Percentiles rank a stretch among this genome's conserved stretches.
Evolutionary conservation across 1,139 yeast species (phyloP).

Genomic region (Geotrichum cucujoidarum): DNA sequence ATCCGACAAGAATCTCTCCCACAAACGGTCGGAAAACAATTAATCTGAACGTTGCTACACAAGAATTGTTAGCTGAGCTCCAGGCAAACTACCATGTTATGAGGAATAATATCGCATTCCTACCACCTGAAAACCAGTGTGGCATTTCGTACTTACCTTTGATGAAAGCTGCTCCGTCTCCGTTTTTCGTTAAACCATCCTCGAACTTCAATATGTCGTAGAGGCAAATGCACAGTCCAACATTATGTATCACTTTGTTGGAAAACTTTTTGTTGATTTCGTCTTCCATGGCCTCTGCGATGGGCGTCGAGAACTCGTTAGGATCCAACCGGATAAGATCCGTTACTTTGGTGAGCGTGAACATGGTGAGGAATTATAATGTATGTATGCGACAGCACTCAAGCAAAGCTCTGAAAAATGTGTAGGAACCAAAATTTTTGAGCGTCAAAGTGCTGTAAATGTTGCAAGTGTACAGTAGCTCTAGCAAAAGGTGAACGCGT

Average conservation of each 20-base stretch:
- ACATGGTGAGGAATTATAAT: too few species aligned
- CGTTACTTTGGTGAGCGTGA: conserved; percentile 68
- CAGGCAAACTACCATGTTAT: not conserved
- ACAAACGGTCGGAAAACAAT: conserved; percentile 89
- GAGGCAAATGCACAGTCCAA: conserved; percentile 78
- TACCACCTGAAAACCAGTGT: too few species aligned
- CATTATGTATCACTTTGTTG: conserved; percentile 67
- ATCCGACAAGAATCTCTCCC: conserved; percentile 91
- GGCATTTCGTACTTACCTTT: conserved; percentile 36
- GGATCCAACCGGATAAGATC: conserved; percentile 90
- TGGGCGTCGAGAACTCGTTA: conserved; percentile 67
- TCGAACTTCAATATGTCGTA: conserved; percentile 78
- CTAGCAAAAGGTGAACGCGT: too few species aligned
- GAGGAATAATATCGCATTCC: too few species aligned
- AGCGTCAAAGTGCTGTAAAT: too few species aligned
- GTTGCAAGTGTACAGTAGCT: too few species aligned
- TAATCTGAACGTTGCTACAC: conserved; percentile 58
- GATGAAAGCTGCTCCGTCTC: conserved; percentile 90
- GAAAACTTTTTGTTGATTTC: conserved; percentile 82
- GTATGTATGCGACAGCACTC: too few species aligned
- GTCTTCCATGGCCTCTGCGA: conserved; percentile 65
- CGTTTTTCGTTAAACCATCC: conserved; percentile 87
- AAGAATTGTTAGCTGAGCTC: not conserved
- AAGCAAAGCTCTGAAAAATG: too few species aligned
- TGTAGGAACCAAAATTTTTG: too few species aligned